Conservation (phyloP, 768 basidiomycete species). For the Panaeolus papilionaceus region DNA sequence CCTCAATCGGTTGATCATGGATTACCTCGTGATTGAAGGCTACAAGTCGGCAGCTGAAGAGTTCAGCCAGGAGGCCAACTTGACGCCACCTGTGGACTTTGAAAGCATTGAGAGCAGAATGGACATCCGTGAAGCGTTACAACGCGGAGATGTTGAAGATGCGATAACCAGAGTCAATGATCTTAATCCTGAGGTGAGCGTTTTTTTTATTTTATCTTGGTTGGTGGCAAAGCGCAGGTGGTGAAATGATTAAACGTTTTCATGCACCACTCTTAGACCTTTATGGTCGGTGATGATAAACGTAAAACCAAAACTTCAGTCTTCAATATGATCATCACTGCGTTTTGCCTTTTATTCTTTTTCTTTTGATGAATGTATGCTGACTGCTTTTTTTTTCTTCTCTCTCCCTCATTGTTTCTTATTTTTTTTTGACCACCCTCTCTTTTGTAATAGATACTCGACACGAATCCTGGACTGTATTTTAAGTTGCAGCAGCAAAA, state of each 20-base stretch:
- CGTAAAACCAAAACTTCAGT: slow-evolving; percentile 86
- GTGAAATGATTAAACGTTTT: slow-evolving; percentile 83
- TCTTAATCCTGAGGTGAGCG: slow-evolving; percentile 92
- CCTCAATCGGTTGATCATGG: slow-evolving; percentile 92
- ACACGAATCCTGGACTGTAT: slow-evolving; percentile 91
- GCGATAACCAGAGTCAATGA: slow-evolving; percentile 97
- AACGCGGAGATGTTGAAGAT: slow-evolving; percentile 93
- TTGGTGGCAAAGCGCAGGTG: slow-evolving; percentile 22
- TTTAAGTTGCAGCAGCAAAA: slow-evolving; percentile 97
- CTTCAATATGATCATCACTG: slow-evolving; percentile 84
- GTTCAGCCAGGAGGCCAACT: slow-evolving; percentile 87
- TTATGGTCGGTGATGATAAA: slow-evolving; percentile 84
- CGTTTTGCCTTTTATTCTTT: slow-evolving; percentile 21
- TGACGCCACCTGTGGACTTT: slow-evolving; percentile 81
- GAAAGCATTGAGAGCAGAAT: slow-evolving; percentile 93
- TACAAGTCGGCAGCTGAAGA: slow-evolving; percentile 96
- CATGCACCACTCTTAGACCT: slow-evolving; percentile 97
- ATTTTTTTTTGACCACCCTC: no score
- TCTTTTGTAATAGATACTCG: slow-evolving; percentile 75
- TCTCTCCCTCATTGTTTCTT: neutral
- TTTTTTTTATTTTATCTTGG: neutral
- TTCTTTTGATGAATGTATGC: slow-evolving; percentile 18
- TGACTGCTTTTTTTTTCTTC: slow-evolving; percentile 27
- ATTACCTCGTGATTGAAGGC: slow-evolving; percentile 97
- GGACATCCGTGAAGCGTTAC: slow-evolving; percentile 92